Evolutionary conservation across 208 protist genomes (phyloP).

Genomic region (Acanthamoeba culbertsoni): DNA sequence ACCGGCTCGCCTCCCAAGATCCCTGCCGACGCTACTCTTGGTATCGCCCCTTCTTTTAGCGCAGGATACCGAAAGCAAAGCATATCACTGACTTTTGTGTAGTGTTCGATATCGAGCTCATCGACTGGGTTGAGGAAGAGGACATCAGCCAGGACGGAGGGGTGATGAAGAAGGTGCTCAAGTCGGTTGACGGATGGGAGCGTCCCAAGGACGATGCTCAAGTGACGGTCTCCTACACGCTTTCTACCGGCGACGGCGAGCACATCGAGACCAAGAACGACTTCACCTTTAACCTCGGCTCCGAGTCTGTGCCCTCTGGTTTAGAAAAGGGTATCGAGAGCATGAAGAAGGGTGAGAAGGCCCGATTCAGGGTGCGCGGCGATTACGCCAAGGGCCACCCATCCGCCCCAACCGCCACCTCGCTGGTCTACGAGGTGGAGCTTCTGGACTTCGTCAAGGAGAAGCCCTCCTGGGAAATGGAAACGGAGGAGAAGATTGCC

Average conservation of each 20-base stretch:
- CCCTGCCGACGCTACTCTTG: constrained; percentile 71
- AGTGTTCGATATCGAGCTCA: constrained; percentile 69
- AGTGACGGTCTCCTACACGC: constrained; percentile 17
- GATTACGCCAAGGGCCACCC: background rate
- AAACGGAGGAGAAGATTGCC: constrained; percentile 49
- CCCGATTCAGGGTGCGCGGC: background rate
- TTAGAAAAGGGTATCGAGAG: constrained; percentile 52
- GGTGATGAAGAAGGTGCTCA: constrained; percentile 71
- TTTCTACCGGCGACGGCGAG: background rate
- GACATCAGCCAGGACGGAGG: constrained; percentile 71
- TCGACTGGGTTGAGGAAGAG: constrained; percentile 59
- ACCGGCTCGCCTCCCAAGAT: constrained; percentile 69
- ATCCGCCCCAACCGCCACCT: background rate
- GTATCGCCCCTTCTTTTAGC: background rate
- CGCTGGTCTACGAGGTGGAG: constrained; percentile 25
- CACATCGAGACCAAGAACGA: constrained; percentile 3
- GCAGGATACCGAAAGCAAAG: background rate
- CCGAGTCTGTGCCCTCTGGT: background rate
- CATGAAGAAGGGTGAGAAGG: constrained; percentile 61
- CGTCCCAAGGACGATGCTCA: constrained; percentile 34
- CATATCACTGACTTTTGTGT: background rate
- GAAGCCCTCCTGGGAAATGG: constrained; percentile 60
- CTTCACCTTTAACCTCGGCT: background rate
- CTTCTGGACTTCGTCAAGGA: constrained; percentile 30
- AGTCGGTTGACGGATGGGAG: background rate